Conservation (phyloP, 371 early-diverging fungal genomes). For the Spraguea lophii region DNA sequence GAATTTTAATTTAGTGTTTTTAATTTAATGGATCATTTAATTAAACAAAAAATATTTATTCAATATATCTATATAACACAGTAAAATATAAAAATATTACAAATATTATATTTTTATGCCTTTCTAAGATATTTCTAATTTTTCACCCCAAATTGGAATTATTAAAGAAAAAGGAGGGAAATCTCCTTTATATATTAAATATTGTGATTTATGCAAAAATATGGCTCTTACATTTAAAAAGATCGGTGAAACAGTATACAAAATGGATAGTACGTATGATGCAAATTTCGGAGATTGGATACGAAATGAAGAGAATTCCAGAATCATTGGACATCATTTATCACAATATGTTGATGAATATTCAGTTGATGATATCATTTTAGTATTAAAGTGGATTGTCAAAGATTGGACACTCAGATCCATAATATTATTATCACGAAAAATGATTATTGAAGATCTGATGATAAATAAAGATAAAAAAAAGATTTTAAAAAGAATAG, state of each 20-base stretch:
- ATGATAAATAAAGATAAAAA: conserved; percentile 4
- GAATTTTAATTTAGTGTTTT: no score
- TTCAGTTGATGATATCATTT: conserved; percentile 27
- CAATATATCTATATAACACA: no score
- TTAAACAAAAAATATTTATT: no score
- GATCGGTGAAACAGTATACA: conserved; percentile 36
- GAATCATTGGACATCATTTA: conserved; percentile 37
- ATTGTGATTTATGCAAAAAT: no score
- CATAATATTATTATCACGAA: conserved; percentile 40
- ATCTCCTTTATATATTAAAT: no score
- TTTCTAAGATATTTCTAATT: no score
- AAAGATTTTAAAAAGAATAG: conserved; percentile 11
- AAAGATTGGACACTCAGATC: conserved; percentile 44
- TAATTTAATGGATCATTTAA: no score
- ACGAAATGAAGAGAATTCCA: conserved; percentile 44
- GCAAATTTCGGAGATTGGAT: conserved; percentile 49
- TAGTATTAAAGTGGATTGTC: conserved; percentile 47
- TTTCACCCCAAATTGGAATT: no score
- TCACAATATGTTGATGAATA: conserved; percentile 43
- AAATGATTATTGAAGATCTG: conserved; percentile 36
- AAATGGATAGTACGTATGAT: conserved; percentile 47
- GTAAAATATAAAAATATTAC: no score
- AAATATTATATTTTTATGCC: no score
- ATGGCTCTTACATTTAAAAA: no score
- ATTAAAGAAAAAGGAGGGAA: no score